A percentile compares a stretch with the other conserved stretches of the same genome.
Evolutionary conservation across 371 early-diverging fungal species (phyloP).

Genomic region (Lichtheimia hyalospora): DNA sequence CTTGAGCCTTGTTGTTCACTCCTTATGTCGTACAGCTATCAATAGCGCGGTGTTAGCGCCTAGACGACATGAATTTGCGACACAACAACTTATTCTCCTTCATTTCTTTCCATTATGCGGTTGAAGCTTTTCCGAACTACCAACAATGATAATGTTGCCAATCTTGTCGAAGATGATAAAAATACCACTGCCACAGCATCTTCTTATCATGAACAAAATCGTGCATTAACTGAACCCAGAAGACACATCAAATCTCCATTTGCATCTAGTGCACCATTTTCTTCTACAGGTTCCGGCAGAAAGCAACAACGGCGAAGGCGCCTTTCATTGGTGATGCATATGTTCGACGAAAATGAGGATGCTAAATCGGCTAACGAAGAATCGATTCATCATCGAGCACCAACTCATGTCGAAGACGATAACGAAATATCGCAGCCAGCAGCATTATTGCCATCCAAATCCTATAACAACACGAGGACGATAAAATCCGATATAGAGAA

Average conservation of each 20-base stretch:
- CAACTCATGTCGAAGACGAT: neutral
- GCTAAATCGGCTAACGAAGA: neutral
- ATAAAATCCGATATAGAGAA: neutral
- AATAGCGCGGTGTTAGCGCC: neutral
- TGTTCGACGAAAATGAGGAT: conserved; percentile 5
- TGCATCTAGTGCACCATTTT: neutral
- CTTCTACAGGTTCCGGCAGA: neutral
- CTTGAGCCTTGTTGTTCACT: neutral
- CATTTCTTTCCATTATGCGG: neutral
- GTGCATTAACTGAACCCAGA: conserved; percentile 6
- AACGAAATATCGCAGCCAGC: neutral
- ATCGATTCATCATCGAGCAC: too few relatives aligned
- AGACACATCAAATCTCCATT: neutral
- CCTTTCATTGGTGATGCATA: conserved; percentile 2
- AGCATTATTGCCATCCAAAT: neutral
- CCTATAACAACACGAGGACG: neutral
- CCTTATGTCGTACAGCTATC: neutral
- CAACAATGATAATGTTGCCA: neutral
- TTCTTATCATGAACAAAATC: neutral
- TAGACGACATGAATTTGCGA: neutral
- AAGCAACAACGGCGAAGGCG: conserved; percentile 1
- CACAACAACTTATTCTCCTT: neutral
- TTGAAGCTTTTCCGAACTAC: neutral
- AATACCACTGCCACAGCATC: neutral
- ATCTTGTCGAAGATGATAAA: neutral